A percentile compares a stretch with the other conserved stretches of the same genome.
These are phyloP conservation scores for Fusarium compactum DNA, from an alignment of 2,329 filamentous ascomycete species.

Conservation along the genomic window DNA sequence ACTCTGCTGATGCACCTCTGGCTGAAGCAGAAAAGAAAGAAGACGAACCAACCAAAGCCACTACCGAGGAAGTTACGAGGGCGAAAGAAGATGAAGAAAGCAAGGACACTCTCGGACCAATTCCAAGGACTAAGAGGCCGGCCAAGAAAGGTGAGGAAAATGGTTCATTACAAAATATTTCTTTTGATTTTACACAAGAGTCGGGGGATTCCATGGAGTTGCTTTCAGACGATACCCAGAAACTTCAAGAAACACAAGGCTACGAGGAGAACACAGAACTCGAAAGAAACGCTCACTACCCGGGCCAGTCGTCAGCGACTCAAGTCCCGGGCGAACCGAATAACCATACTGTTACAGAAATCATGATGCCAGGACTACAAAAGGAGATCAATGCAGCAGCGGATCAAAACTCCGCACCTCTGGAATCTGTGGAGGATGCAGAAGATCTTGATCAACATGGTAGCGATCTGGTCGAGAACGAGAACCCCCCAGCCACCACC, in stretches of 20 bases:
- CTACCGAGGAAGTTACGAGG: conserved; percentile 36
- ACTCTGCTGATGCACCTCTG: conserved; percentile 32
- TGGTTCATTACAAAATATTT: conserved; percentile 55
- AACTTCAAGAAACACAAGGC: conserved; percentile 34
- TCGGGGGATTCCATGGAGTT: conserved; percentile 49
- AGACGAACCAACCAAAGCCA: conserved; percentile 18
- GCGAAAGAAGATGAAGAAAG: conserved; percentile 51
- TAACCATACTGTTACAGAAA: conserved; percentile 35
- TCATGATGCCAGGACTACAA: conserved; percentile 39
- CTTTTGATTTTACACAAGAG: conserved; percentile 52
- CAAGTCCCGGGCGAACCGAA: conserved; percentile 24
- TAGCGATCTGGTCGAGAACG: background rate
- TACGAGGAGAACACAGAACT: conserved; percentile 44
- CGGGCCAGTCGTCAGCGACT: conserved; percentile 22
- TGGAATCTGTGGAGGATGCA: conserved; percentile 27
- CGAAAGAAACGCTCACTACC: conserved; percentile 33
- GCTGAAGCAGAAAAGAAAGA: conserved; percentile 38
- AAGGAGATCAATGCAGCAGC: conserved; percentile 20
- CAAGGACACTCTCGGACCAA: conserved; percentile 56
- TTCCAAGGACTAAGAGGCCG: conserved; percentile 53
- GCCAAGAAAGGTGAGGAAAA: conserved; percentile 60
- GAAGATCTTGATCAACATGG: conserved; percentile 2
- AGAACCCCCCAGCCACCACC: conserved; percentile 8
- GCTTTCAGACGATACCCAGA: conserved; percentile 45
- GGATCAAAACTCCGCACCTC: conserved; percentile 9